These are phyloP conservation scores for Ichthyophonus hoferi DNA, from an alignment of 208 protist genomes.

Conservation along the genomic window DNA sequence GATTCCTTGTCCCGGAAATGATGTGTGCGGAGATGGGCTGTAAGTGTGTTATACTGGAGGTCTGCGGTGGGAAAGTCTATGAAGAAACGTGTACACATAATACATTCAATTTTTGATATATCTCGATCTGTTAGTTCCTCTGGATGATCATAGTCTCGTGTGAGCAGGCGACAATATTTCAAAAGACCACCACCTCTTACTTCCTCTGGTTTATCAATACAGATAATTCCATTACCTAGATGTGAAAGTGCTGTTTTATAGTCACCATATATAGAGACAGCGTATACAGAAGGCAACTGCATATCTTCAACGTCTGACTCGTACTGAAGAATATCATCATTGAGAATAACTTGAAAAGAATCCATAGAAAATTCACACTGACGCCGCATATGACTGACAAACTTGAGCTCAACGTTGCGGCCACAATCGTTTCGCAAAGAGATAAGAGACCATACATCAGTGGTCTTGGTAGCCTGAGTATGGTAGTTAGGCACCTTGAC, in stretches of 20 bases:
- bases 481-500: slow-evolving; percentile 21
- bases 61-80: slow-evolving; percentile 26
- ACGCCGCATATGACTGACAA: slow-evolving; percentile 23
- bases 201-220: slow-evolving; percentile 17
- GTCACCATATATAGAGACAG: slow-evolving; percentile 1
- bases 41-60: background rate
- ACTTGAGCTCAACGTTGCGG: slow-evolving; percentile 35
- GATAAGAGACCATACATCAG: slow-evolving; percentile 36
- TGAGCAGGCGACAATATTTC: slow-evolving; percentile 30
- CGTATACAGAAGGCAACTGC: background rate
- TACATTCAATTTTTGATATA: background rate
- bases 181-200: slow-evolving; percentile 36
- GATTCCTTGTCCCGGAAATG: background rate
- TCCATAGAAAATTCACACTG: slow-evolving; percentile 42
- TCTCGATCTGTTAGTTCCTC: background rate
- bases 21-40: background rate
- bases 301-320: background rate
- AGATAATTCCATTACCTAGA: slow-evolving; percentile 3
- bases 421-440: slow-evolving; percentile 25
- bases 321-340: background rate
- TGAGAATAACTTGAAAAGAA: slow-evolving; percentile 30
- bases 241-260: slow-evolving; percentile 15
- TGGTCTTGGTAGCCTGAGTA: background rate
- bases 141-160: background rate
- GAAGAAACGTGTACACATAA: slow-evolving; percentile 32